Evolutionary conservation across 2,329 filamentous ascomycete genomes (phyloP).

Genomic region (Colletotrichum plurivorum): DNA sequence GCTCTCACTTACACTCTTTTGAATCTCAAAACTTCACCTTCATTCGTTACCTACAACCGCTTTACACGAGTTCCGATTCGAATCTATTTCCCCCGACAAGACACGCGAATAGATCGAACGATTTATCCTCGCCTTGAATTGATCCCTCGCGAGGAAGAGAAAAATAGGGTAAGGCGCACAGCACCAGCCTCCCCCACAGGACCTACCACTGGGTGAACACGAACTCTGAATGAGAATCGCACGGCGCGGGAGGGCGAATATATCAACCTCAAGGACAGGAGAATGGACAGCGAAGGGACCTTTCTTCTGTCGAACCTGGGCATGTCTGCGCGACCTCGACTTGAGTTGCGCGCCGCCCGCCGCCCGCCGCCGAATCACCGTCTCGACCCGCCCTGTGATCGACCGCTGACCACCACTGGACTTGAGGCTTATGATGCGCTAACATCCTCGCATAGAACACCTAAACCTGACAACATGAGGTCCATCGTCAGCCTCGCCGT

Average conservation of each 20-base stretch:
- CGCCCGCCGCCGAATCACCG: not conserved
- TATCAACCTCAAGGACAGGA: not conserved
- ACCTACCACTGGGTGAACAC: not conserved
- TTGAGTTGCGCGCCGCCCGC: not conserved
- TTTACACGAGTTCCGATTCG: slow-evolving; percentile 22
- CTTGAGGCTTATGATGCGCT: slow-evolving; percentile 16
- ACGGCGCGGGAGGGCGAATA: not conserved
- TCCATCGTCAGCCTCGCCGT: slow-evolving; percentile 63
- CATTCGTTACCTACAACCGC: slow-evolving; percentile 36
- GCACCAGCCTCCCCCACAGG: not conserved
- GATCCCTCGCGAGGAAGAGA: slow-evolving; percentile 28
- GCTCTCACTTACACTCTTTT: slow-evolving; percentile 42
- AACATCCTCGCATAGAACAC: slow-evolving; percentile 21
- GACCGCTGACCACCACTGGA: not conserved
- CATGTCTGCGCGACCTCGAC: not conserved
- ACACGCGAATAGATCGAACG: slow-evolving; percentile 14
- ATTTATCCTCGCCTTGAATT: slow-evolving; percentile 14
- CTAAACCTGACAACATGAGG: slow-evolving; percentile 58
- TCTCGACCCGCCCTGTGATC: not conserved
- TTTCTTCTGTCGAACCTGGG: not conserved
- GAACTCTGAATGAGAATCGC: not conserved
- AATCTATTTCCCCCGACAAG: slow-evolving; percentile 21
- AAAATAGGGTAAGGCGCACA: slow-evolving; percentile 20
- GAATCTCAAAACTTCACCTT: slow-evolving; percentile 33
- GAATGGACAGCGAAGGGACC: not conserved